Evolutionary conservation across 1,139 yeast genomes (phyloP).

Genomic region (Candida glucosophila): DNA sequence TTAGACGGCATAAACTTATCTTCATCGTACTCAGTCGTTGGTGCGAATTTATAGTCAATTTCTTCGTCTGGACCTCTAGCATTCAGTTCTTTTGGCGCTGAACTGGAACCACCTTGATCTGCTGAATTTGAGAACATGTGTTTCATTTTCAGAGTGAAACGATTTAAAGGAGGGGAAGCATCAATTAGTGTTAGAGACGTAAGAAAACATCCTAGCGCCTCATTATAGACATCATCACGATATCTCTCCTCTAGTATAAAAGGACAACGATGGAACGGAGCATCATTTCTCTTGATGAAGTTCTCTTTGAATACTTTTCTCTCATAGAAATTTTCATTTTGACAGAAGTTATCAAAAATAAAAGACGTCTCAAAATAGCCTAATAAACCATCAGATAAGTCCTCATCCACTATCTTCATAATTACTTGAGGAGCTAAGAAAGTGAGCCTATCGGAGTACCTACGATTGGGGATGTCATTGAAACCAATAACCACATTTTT

Average conservation of each 20-base stretch:
- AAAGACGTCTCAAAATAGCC: slow-evolving; percentile 45
- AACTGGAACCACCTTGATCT: no score
- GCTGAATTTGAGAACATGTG: slow-evolving; percentile 1
- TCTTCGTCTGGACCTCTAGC: neutral
- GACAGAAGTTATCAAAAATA: slow-evolving; percentile 50
- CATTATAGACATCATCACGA: slow-evolving; percentile 36
- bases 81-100: no score
- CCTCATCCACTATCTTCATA: slow-evolving; percentile 15
- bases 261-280: slow-evolving; percentile 73
- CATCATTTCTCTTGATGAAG: slow-evolving; percentile 66
- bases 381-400: slow-evolving; percentile 13
- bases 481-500: slow-evolving; percentile 36
- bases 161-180: slow-evolving; percentile 51
- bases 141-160: slow-evolving; percentile 1
- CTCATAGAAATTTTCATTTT: slow-evolving; percentile 39
- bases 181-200: slow-evolving; percentile 62
- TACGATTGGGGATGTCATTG: slow-evolving; percentile 62
- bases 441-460: slow-evolving; percentile 53
- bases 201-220: slow-evolving; percentile 42
- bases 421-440: slow-evolving; percentile 41
- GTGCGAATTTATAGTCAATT: slow-evolving; percentile 10
- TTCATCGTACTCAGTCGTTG: slow-evolving; percentile 30
- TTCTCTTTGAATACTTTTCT: slow-evolving; percentile 49
- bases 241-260: slow-evolving; percentile 51
- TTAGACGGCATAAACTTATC: slow-evolving; percentile 37